phyloP scores from a whole-genome alignment of 768 basidiomycete species.

The Dioszegia crocea region DNA sequence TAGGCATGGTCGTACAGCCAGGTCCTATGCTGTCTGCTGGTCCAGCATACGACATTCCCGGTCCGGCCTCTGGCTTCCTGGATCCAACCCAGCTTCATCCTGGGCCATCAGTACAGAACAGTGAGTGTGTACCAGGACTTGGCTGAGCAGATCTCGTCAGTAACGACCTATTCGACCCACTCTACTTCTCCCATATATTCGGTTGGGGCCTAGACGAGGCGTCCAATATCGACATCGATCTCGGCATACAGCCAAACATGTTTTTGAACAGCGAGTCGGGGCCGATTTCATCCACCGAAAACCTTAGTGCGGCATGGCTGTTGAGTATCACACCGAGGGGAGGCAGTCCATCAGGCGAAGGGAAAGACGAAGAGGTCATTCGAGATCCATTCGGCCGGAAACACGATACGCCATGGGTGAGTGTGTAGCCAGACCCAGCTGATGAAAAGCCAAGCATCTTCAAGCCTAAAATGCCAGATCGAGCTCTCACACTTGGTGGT shows the following conservation, averaged over 20 bases:
- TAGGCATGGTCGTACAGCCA: too few species aligned
- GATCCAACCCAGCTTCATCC: constrained; percentile 10
- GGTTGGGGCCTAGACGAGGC: constrained; percentile 34
- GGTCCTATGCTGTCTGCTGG: background rate
- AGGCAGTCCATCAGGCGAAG: constrained; percentile 28
- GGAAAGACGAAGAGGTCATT: constrained; percentile 11
- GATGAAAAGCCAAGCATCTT: constrained; percentile 29
- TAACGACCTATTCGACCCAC: constrained; percentile 16
- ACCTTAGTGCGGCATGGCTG: constrained; percentile 37
- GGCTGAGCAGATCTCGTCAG: too few species aligned
- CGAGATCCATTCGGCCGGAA: constrained; percentile 31
- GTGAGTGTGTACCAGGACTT: background rate
- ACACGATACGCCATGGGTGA: constrained; percentile 39
- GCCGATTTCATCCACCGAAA: constrained; percentile 33
- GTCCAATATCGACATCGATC: constrained; percentile 30
- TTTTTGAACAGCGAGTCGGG: constrained; percentile 26
- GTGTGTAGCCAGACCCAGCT: background rate
- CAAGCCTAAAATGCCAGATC: constrained; percentile 38
- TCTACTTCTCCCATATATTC: constrained; percentile 33
- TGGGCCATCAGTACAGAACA: background rate
- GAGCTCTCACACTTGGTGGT: constrained; percentile 33
- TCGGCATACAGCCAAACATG: constrained; percentile 29
- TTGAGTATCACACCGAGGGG: constrained; percentile 27
- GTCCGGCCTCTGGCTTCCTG: constrained; percentile 20
- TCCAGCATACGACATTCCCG: background rate